These are phyloP conservation scores for Taxillus chinensis DNA, from an alignment of 164 flowering plant genomes.

Conservation along the genomic window DNA sequence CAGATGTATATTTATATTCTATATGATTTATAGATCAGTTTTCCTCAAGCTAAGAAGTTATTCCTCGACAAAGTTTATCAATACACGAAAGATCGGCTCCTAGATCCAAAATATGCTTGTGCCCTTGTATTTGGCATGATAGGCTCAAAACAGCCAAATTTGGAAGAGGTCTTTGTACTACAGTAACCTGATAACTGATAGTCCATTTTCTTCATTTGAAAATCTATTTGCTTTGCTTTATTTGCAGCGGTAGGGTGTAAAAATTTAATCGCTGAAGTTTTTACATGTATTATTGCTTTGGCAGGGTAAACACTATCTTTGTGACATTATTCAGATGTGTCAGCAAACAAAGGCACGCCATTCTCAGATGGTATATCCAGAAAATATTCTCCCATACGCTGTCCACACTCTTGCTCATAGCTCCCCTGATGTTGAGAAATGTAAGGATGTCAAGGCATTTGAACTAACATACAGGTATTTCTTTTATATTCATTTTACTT, in stretches of 20 bases:
- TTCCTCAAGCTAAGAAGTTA: slow-evolving; percentile 56
- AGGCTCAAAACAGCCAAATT: slow-evolving; percentile 28
- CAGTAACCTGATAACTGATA: slow-evolving; percentile 1
- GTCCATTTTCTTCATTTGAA: background rate
- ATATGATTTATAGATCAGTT: slow-evolving; percentile 32
- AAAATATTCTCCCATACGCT: slow-evolving; percentile 61
- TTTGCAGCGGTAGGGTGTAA: background rate
- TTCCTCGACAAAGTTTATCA: slow-evolving; percentile 83
- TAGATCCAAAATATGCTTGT: slow-evolving; percentile 89
- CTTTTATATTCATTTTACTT: background rate
- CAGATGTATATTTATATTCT: background rate
- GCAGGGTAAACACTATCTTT: slow-evolving; percentile 70
- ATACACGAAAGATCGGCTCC: slow-evolving; percentile 64
- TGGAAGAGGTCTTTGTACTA: slow-evolving; percentile 51
- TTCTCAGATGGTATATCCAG: slow-evolving; percentile 47
- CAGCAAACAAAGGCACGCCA: slow-evolving; percentile 64
- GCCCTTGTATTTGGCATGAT: slow-evolving; percentile 43
- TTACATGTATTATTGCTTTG: slow-evolving; percentile 12
- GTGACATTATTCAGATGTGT: slow-evolving; percentile 75
- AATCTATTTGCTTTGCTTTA: background rate
- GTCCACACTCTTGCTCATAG: slow-evolving; percentile 87
- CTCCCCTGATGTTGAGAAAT: slow-evolving; percentile 57
- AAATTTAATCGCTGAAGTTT: background rate
- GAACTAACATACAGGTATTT: slow-evolving; percentile 74
- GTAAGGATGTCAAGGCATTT: slow-evolving; percentile 61